A percentile compares a stretch with the other conserved stretches of the same genome.
Evolutionary conservation across 768 basidiomycete genomes (phyloP).

Genomic region (Daedaleopsis sinensis): DNA sequence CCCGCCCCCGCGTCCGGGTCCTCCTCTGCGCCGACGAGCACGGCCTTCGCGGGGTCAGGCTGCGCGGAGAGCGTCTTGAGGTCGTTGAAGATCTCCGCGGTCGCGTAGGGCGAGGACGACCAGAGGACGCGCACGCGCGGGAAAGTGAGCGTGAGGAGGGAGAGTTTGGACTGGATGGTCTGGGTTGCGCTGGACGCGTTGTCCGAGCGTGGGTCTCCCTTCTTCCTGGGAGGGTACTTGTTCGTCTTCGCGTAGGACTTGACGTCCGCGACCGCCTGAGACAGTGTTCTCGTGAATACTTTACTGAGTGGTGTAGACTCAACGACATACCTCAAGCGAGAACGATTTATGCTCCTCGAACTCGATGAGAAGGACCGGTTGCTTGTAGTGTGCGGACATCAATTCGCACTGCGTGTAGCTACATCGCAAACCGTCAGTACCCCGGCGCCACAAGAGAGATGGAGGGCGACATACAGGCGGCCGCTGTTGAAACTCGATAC

Average conservation of each 20-base stretch:
- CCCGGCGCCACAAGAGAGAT: background rate
- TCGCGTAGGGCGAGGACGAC: conserved; percentile 95
- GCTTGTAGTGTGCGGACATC: conserved; percentile 96
- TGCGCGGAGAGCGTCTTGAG: conserved; percentile 81
- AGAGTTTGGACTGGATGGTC: conserved; percentile 88
- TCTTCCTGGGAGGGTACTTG: conserved; percentile 62
- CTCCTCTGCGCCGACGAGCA: conserved; percentile 80
- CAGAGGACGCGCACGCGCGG: conserved; percentile 94
- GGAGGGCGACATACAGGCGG: conserved; percentile 66
- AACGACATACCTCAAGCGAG: conserved; percentile 72
- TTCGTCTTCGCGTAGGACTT: conserved; percentile 69
- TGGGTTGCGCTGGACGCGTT: conserved; percentile 44
- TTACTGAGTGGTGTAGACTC: background rate
- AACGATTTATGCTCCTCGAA: conserved; percentile 98
- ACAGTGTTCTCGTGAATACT: background rate
- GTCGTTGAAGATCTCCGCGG: conserved; percentile 90
- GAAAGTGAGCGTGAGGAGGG: conserved; percentile 86
- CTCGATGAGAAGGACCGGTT: conserved; percentile 91
- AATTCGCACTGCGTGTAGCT: conserved; percentile 97
- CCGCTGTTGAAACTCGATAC: conserved; percentile 94
- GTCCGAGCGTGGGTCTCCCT: conserved; percentile 29
- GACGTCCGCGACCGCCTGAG: conserved; percentile 62
- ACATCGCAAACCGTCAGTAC: background rate
- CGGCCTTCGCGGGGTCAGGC: conserved; percentile 77
- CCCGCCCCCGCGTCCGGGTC: conserved; percentile 68